These are phyloP conservation scores for Colletotrichum karsti DNA, from an alignment of 2,329 filamentous ascomycete genomes.

Conservation along the genomic window DNA sequence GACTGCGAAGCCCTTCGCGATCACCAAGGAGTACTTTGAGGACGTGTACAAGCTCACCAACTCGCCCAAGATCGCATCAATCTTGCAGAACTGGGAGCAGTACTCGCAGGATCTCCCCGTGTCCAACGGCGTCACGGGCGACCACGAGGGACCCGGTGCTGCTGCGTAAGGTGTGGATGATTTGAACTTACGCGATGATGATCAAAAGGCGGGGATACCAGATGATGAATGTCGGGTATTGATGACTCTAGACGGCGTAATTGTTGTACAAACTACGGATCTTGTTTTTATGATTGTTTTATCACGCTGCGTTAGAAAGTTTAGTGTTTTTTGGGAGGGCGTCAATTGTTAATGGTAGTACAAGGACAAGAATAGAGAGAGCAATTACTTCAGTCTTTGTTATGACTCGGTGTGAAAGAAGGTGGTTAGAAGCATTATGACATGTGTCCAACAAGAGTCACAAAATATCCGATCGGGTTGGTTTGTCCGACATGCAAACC, in stretches of 20 bases:
- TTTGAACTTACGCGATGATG: slow-evolving; percentile 25
- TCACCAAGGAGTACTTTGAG: slow-evolving; percentile 99
- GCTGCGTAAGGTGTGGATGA: slow-evolving; percentile 44
- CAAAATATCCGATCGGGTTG: neutral
- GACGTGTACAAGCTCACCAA: slow-evolving; percentile 97
- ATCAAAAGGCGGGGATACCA: neutral
- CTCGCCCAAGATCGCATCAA: slow-evolving; percentile 77
- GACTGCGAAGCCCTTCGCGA: slow-evolving; percentile 91
- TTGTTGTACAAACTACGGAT: slow-evolving; percentile 24
- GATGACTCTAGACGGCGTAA: slow-evolving; percentile 27
- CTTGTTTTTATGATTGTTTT: slow-evolving; percentile 19
- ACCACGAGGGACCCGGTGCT: slow-evolving; percentile 50
- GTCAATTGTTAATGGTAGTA: slow-evolving; percentile 20
- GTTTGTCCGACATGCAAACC: neutral
- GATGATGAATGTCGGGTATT: slow-evolving; percentile 6
- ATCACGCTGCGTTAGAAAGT: slow-evolving; percentile 16
- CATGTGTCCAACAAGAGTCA: neutral
- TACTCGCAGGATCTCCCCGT: slow-evolving; percentile 63
- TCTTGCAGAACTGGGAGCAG: slow-evolving; percentile 87
- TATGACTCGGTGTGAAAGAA: neutral
- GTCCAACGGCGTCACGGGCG: slow-evolving; percentile 39
- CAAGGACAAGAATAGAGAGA: slow-evolving; percentile 23
- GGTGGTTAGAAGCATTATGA: neutral
- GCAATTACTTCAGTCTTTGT: slow-evolving; percentile 8
- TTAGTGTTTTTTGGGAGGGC: neutral